Conservation (phyloP, 2,329 filamentous ascomycete species). For the Penicillium sp. region DNA sequence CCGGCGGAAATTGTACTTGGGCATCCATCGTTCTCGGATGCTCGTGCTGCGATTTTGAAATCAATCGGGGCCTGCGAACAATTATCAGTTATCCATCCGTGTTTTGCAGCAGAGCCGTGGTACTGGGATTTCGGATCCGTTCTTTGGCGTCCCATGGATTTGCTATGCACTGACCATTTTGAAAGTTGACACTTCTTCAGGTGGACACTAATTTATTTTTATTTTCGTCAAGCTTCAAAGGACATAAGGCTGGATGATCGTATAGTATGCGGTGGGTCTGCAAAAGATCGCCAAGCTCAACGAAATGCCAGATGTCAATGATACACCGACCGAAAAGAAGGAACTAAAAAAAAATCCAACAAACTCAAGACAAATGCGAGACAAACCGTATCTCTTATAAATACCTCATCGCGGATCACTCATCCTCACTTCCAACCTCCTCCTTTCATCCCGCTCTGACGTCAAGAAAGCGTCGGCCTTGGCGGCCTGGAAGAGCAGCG, state of each 20-base stretch:
- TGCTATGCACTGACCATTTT: constrained; percentile 8
- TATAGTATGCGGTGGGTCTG: neutral
- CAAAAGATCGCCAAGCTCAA: neutral
- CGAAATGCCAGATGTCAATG: neutral
- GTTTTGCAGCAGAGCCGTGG: constrained; percentile 8
- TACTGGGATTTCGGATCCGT: constrained; percentile 2
- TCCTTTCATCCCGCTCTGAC: constrained; percentile 21
- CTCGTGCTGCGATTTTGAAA: constrained; percentile 22
- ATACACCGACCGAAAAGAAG: neutral
- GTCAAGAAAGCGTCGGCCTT: constrained; percentile 18
- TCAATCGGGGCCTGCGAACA: constrained; percentile 19
- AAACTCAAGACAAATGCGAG: neutral
- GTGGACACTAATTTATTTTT: neutral
- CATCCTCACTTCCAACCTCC: constrained; percentile 10
- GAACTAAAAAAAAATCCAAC: neutral
- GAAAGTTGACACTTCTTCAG: neutral
- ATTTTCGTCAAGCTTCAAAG: neutral
- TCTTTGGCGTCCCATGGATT: neutral
- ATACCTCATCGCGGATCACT: neutral
- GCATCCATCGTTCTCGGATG: constrained; percentile 23
- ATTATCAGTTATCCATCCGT: neutral
- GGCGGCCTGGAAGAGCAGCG: constrained; percentile 15
- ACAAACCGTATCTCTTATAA: neutral
- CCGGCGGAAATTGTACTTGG: constrained; percentile 36
- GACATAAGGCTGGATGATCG: neutral